These are phyloP conservation scores for Pseudopyricularia cyperi DNA, from an alignment of 2,329 filamentous ascomycete genomes.

Conservation along the genomic window DNA sequence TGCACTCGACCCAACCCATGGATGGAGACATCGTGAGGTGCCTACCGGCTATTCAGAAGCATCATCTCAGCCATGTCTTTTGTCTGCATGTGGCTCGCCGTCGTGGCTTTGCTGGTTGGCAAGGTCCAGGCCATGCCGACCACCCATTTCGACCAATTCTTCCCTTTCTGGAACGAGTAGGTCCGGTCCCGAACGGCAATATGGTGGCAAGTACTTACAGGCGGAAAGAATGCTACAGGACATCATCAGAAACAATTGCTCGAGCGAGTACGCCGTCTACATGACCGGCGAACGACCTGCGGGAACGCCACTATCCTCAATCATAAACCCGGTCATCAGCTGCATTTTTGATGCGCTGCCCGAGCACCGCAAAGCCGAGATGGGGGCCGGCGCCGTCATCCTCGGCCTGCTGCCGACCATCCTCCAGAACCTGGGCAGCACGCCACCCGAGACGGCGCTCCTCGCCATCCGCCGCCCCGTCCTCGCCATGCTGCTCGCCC, in stretches of 20 bases:
- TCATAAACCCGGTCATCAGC: not conserved
- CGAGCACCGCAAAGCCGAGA: conserved; percentile 24
- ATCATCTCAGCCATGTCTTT: not conserved
- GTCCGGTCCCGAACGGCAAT: not conserved
- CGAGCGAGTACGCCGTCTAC: not conserved
- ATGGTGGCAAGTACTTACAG: not conserved
- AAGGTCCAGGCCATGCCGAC: not conserved
- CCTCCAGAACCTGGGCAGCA: conserved; percentile 7
- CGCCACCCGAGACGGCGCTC: conserved; percentile 8
- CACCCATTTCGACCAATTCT: conserved; percentile 2
- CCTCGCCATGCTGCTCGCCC: conserved; percentile 8
- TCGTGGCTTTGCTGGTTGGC: not conserved
- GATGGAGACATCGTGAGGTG: too few relatives aligned
- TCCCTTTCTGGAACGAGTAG: conserved; percentile 2
- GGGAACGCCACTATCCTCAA: not conserved
- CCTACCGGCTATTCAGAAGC: too few relatives aligned
- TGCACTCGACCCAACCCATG: too few relatives aligned
- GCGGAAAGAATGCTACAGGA: not conserved
- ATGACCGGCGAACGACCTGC: not conserved
- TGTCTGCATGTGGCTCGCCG: not conserved
- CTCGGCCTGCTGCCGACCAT: conserved; percentile 10
- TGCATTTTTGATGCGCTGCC: conserved; percentile 1
- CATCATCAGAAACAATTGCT: not conserved
- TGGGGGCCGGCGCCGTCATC: conserved; percentile 10
- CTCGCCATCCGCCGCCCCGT: conserved; percentile 9